Base-by-base conservation (phyloP, 179 eudicot species). In the Carnegiea gigantea region DNA sequence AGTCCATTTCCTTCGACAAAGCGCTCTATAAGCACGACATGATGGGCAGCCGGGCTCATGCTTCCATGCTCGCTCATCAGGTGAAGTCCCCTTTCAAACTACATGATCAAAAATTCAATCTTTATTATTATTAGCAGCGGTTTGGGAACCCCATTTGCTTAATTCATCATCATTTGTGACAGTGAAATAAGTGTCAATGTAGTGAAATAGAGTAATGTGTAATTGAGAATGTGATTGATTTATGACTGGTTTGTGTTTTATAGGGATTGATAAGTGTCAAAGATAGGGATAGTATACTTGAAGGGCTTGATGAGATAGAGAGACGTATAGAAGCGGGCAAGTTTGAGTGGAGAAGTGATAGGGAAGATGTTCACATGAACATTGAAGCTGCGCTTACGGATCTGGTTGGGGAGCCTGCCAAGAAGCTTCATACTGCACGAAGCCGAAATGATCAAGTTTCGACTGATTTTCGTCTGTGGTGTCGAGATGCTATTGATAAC, bases 321-420 rank as follows among this genome's bases (percentile, higher is more conserved):
- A 88, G 78, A 72, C 89, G 83, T 76, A 97, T 97, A 79, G 98
- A 95, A 83, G 90, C 86, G 0, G 98, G 98, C 11, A 83, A 95
- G 83, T 97, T 95, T 86, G 86, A 57, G 62, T 95, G 99, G 98
- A 92, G 99, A 86, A 87, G 93, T 65, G 98, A 95, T 77, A 91
- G 99, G 83, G 98, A 97, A 88, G 99, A 97, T 83, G 99, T 95
- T 65, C 98, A 97, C 83, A 97, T 97, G 99, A 97, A 97, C 88
- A 95, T 97, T 84, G 99, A 97, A 87, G 99, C 98, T 23, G 89
- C 98, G 5, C 95, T 97, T 26, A 97, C 98, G 57, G 98, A 97
- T 88, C 83, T 97, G 82, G 90, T 97, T 84, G 99, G 99, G 17
- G 99, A 97, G 77, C 97, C 99, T 82, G 99, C 98, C 23, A 97